Evolutionary conservation across 495 filamentous ascomycete species (phyloP).

Genomic region (Penicillium bovifimosum): DNA sequence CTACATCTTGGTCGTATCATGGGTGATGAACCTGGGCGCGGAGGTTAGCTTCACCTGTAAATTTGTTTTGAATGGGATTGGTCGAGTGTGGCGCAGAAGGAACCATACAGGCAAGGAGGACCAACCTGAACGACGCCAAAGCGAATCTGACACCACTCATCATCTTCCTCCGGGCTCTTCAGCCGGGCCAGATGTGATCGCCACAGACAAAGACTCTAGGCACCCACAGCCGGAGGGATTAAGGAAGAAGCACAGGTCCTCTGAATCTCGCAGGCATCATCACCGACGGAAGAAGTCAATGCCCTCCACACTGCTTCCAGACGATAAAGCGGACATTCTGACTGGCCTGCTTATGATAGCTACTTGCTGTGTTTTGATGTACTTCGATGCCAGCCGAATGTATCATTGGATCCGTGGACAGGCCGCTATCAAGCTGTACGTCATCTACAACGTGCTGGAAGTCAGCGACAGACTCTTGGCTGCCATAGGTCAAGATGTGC

Average conservation of each 20-base stretch:
- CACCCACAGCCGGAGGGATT: constrained; percentile 17
- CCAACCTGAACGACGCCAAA: constrained; percentile 12
- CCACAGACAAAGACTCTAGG: constrained; percentile 21
- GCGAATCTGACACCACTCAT: constrained; percentile 24
- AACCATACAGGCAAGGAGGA: constrained; percentile 29
- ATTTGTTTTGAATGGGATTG: constrained; percentile 70
- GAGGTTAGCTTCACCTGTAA: constrained; percentile 62
- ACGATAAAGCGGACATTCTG: constrained; percentile 92
- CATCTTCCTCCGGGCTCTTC: constrained; percentile 15
- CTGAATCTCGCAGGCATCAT: constrained; percentile 37
- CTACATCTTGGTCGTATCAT: constrained; percentile 68
- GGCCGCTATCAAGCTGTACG: constrained; percentile 95
- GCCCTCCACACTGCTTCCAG: constrained; percentile 74
- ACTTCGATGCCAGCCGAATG: constrained; percentile 93
- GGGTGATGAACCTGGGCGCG: constrained; percentile 55
- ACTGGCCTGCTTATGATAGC: constrained; percentile 80
- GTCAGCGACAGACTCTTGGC: constrained; percentile 80
- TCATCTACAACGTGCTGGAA: constrained; percentile 96
- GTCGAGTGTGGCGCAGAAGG: constrained; percentile 67
- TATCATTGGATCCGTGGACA: constrained; percentile 97
- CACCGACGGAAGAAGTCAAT: constrained; percentile 77
- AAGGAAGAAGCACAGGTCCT: constrained; percentile 27
- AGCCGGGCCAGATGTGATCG: background rate
- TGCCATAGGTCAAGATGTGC: constrained; percentile 89
- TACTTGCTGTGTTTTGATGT: constrained; percentile 81